phyloP scores from a whole-genome alignment of 306 rosid species.

The Quercus bicolor region DNA sequence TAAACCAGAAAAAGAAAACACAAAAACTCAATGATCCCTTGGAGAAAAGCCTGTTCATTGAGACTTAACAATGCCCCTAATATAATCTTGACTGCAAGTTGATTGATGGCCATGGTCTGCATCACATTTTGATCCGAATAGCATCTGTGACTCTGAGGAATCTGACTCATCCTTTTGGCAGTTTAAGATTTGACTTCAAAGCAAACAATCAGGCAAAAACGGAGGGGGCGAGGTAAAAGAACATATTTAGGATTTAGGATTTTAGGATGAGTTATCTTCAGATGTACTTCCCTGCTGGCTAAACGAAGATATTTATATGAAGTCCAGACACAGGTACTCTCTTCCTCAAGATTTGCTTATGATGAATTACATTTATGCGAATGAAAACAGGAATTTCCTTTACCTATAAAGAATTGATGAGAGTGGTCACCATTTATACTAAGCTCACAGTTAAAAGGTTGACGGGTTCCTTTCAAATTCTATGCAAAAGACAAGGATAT shows the following conservation, averaged over 20 bases:
- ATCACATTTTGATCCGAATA: too few species aligned
- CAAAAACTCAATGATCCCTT: too few species aligned
- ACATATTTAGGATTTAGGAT: not conserved
- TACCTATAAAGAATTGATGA: too few species aligned
- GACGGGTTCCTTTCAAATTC: not conserved
- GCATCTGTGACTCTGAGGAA: too few species aligned
- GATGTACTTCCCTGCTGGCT: not conserved
- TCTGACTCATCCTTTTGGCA: too few species aligned
- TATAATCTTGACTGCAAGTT: too few species aligned
- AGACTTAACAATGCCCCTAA: too few species aligned
- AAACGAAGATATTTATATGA: not conserved
- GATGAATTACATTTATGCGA: not conserved
- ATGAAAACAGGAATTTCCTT: not conserved
- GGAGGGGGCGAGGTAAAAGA: not conserved
- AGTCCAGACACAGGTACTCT: not conserved
- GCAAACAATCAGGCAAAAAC: not conserved
- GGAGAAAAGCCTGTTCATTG: too few species aligned
- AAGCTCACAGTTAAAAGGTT: not conserved
- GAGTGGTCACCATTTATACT: too few species aligned
- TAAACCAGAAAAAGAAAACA: too few species aligned
- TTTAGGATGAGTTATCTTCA: not conserved
- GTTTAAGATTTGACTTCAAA: not conserved
- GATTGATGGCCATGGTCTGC: too few species aligned
- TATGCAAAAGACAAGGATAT: not conserved
- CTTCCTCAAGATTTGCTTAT: not conserved